Conservation (phyloP, 345 rosid genomes). For the Gossypium australe region DNA sequence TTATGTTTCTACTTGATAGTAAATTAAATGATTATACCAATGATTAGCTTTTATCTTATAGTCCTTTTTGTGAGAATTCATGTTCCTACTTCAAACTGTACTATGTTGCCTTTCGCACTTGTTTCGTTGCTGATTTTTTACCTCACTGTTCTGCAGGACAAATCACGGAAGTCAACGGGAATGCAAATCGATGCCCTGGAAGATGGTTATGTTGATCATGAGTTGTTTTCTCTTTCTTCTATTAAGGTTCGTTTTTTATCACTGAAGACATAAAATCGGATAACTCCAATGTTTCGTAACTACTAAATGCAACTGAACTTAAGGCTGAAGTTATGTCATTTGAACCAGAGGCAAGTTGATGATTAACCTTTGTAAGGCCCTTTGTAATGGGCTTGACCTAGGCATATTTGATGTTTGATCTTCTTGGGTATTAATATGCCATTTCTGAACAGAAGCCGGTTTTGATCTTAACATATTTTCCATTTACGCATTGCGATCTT, state of each 20-base stretch:
- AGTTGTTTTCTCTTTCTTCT: slow-evolving; percentile 80
- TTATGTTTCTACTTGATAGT: neutral
- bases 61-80: neutral
- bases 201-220: slow-evolving; percentile 76
- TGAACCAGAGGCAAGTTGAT: neutral
- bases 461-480: neutral
- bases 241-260: slow-evolving; percentile 58
- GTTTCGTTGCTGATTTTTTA: neutral
- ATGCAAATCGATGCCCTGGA: slow-evolving; percentile 72
- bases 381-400: neutral
- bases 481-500: neutral
- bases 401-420: neutral
- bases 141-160: slow-evolving; percentile 47
- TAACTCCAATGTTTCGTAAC: too few species aligned
- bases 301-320: neutral
- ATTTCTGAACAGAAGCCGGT: too few species aligned
- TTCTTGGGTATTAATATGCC: neutral
- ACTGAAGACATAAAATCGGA: neutral
- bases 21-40: neutral
- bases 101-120: neutral
- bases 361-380: neutral
- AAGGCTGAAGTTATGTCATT: neutral
- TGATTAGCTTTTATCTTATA: neutral
- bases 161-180: slow-evolving; percentile 71
- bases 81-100: neutral